Evolutionary conservation across 129 eudicot genomes (phyloP).

Genomic region (Chrysanthemum seticuspe): DNA sequence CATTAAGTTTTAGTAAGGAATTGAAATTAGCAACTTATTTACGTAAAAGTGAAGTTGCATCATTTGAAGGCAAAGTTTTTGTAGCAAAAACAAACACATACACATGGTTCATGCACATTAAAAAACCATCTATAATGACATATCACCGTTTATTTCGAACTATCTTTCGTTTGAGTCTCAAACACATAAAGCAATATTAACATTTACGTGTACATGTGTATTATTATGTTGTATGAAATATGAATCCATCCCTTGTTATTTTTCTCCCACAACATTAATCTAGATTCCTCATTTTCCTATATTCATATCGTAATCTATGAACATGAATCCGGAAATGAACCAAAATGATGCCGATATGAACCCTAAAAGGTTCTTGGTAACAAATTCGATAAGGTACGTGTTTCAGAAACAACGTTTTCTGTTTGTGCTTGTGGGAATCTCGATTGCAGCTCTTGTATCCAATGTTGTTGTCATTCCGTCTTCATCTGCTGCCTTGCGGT

Average conservation of each 20-base stretch:
- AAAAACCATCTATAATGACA: neutral
- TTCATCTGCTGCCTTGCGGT: neutral
- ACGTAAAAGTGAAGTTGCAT: constrained; percentile 20
- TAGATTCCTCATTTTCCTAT: neutral
- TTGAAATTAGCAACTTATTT: neutral
- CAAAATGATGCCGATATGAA: constrained; percentile 15
- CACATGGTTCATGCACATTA: neutral
- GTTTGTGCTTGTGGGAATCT: constrained; percentile 47
- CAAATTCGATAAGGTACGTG: constrained; percentile 30
- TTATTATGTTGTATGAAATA: neutral
- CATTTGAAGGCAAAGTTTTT: neutral
- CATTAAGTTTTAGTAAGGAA: neutral
- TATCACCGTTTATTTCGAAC: constrained; percentile 34
- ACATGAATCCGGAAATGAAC: constrained; percentile 29
- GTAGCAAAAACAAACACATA: neutral
- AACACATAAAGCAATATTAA: constrained; percentile 18
- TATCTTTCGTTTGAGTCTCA: constrained; percentile 28
- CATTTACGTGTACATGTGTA: neutral
- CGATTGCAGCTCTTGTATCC: constrained; percentile 43
- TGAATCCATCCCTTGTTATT: constrained; percentile 7
- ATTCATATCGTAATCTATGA: neutral
- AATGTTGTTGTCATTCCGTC: constrained; percentile 32
- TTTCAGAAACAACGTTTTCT: constrained; percentile 40
- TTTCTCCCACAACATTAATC: neutral
- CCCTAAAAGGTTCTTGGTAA: constrained; percentile 22